Percentiles rank a stretch among this genome's conserved stretches.
phyloP scores from a whole-genome alignment of 768 basidiomycete species.

The Cystofilobasidium bisporidii region DNA sequence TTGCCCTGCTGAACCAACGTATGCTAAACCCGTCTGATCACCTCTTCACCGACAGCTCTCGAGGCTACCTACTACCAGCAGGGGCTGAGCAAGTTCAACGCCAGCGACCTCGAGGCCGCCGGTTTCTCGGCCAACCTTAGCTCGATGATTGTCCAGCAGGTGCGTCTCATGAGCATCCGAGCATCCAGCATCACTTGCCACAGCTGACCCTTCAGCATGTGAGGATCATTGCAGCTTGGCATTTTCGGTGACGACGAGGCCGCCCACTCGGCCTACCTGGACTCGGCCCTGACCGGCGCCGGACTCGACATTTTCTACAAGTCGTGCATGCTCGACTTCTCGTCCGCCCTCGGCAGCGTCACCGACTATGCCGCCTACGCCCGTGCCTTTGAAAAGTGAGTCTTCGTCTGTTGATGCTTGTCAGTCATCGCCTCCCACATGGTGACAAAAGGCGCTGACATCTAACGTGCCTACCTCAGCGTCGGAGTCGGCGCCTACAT shows the following conservation, averaged over 20 bases:
- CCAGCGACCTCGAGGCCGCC: constrained; percentile 54
- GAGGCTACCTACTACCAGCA: constrained; percentile 61
- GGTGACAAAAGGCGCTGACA: too few species aligned
- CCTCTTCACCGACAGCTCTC: constrained; percentile 39
- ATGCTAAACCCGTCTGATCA: not conserved
- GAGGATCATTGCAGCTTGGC: not conserved
- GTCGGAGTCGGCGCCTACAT: constrained; percentile 69
- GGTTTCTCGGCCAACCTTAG: constrained; percentile 55
- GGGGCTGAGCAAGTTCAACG: constrained; percentile 56
- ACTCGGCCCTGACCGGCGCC: not conserved
- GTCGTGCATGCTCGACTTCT: not conserved
- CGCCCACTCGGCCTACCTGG: constrained; percentile 3
- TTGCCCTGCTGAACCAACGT: not conserved
- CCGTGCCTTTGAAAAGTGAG: constrained; percentile 56
- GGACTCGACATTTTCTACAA: constrained; percentile 4
- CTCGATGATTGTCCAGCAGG: constrained; percentile 44
- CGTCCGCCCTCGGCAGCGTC: not conserved
- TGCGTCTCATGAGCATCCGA: too few species aligned
- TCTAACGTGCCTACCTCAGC: too few species aligned
- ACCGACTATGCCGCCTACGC: constrained; percentile 59
- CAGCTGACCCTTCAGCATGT: too few species aligned
- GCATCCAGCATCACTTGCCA: too few species aligned
- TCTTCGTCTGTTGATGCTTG: too few species aligned
- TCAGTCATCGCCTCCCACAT: too few species aligned
- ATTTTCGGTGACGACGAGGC: not conserved